phyloP scores from a whole-genome alignment of 2,329 filamentous ascomycete genomes.

The Fusarium robinianum region DNA sequence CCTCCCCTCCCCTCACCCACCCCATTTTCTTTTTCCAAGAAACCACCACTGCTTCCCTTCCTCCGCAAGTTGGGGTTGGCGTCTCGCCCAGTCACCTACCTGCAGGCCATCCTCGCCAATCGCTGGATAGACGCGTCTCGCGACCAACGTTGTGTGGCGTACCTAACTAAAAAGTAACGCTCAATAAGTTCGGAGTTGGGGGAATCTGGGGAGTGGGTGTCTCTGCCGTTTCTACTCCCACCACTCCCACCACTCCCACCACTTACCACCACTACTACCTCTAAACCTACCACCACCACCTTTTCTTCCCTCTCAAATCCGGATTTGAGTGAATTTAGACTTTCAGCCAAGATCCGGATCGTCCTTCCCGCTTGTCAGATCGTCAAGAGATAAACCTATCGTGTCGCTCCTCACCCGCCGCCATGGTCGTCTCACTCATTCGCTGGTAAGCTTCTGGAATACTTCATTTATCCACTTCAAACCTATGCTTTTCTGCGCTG shows the following conservation, averaged over 20 bases:
- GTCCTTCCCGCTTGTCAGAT: conserved; percentile 1
- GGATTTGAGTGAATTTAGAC: conserved; percentile 21
- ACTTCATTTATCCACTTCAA: conserved; percentile 1
- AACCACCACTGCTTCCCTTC: conserved; percentile 3
- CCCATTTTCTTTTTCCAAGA: conserved; percentile 11
- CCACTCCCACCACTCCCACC: too few relatives aligned
- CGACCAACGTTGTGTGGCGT: conserved; percentile 29
- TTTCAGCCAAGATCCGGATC: conserved; percentile 11
- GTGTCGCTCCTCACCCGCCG: conserved; percentile 6
- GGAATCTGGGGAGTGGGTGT: conserved; percentile 6
- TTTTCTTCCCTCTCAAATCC: conserved; percentile 7
- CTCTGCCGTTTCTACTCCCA: conserved; percentile 4
- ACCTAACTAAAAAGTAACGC: too few relatives aligned
- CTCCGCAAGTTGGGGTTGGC: conserved; percentile 3
- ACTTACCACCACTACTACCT: too few relatives aligned
- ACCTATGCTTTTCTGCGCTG: not conserved
- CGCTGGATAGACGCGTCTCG: conserved; percentile 21
- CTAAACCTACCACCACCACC: too few relatives aligned
- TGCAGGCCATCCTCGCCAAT: conserved; percentile 15
- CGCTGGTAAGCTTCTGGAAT: conserved; percentile 37
- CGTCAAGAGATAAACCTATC: not conserved
- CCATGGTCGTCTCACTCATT: conserved; percentile 37
- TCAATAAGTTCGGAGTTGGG: conserved; percentile 11
- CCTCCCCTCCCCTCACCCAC: not conserved
- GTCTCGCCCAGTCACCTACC: conserved; percentile 1